Evolutionary conservation across 805 yeast genomes (phyloP).

Genomic region (Sugiyamaella boreocaroliniensis): DNA sequence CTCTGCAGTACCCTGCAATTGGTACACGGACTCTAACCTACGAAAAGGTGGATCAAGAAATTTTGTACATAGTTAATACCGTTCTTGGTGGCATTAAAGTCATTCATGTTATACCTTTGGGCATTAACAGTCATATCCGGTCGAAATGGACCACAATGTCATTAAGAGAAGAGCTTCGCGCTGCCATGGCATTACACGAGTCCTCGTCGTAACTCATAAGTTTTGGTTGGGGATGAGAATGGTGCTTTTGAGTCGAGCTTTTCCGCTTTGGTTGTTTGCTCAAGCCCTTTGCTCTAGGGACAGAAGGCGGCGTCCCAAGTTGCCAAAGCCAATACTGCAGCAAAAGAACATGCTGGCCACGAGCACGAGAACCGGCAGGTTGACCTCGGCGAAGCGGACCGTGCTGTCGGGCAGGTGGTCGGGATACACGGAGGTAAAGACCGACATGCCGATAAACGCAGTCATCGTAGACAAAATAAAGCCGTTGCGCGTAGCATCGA

Average conservation of each 20-base stretch:
- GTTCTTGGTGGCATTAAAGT: no score
- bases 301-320: conserved; percentile 33
- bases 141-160: neutral
- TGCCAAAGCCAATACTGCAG: conserved; percentile 34
- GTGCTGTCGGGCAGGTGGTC: conserved; percentile 15
- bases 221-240: no score
- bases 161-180: no score
- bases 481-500: conserved; percentile 34
- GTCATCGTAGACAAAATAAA: conserved; percentile 28
- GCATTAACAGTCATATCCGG: neutral
- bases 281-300: conserved; percentile 5
- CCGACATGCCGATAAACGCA: conserved; percentile 28
- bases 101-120: no score
- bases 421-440: conserved; percentile 23
- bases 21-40: no score
- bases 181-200: no score
- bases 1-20: no score
- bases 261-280: no score
- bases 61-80: no score
- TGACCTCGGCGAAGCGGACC: conserved; percentile 19
- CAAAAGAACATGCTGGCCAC: conserved; percentile 30
- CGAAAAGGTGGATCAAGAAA: no score
- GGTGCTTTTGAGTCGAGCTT: no score
- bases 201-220: no score
- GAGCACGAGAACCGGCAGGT: conserved; percentile 26